Base-by-base conservation (phyloP, 1,284 basidiomycete species). In the Ceratobasidium sp. region DNA sequence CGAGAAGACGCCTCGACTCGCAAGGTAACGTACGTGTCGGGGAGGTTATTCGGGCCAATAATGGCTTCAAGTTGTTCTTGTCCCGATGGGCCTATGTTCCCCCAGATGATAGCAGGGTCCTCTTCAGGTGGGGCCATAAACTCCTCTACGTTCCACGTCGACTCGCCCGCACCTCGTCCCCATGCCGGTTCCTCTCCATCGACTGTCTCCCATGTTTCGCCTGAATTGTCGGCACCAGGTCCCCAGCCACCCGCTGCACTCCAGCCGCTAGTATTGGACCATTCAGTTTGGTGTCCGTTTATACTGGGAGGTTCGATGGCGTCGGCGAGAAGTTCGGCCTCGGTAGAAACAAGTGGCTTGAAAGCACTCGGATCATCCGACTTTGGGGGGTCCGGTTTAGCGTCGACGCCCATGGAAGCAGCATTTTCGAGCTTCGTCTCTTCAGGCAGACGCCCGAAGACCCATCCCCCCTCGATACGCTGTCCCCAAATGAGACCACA, bases 401-500 rank as follows among this genome's bases (percentile, higher is more conserved):
- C 18, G 51, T 48, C 51, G 28, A 51, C 36, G 30, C 21, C 46
- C 40, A 33, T 48, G 16, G 30, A 16, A 36, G 63, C 11, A 33
- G 25, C n/a, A 14, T 9, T 16, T 9, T 11, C 21, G n/a, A 46
- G 1, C 16, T 9, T 21, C 30, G 33, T 25, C 9, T 71, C 59
- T 21, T 40, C 58, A 23, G 58, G 69, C 11, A 71, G 38, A 16
- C 58, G 46, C 1, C 69, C 69, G 23, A 61, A 71, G 30, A 42
- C 38, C 69, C 69, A 71, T 28, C 69, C 69, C 14, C n/a, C 48
- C 23, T 23, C 46, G 33, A 61, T 21, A 42, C 46, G 44, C 38
- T 71, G 58, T 21, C 69, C 69, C 69, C 69, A 71, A 21, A 71
- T 60, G 21, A 33, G 21, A 6, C 58, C 69, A 14, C 69, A 71